These are phyloP conservation scores for Starmerella stigmatis DNA, from an alignment of 805 yeast genomes.

Conservation along the genomic window DNA sequence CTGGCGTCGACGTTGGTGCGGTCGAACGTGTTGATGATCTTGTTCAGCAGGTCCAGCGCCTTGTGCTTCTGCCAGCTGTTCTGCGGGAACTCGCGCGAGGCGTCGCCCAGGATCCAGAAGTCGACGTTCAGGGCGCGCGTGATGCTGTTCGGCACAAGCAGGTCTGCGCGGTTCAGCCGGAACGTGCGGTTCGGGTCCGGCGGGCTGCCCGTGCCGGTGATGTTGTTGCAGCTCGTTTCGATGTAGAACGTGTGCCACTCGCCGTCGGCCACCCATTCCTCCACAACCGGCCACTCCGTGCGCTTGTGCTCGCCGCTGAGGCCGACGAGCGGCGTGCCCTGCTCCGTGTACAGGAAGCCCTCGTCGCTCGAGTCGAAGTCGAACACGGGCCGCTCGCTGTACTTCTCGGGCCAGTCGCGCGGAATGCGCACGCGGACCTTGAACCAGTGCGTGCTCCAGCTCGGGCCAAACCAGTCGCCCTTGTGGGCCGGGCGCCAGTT, in stretches of 20 bases:
- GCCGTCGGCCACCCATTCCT: slow-evolving; percentile 39
- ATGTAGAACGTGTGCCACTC: slow-evolving; percentile 59
- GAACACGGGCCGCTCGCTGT: slow-evolving; percentile 47
- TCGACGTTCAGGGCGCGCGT: slow-evolving; percentile 73
- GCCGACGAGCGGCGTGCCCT: slow-evolving; percentile 69
- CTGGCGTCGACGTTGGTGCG: slow-evolving; percentile 46
- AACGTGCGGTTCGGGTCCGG: slow-evolving; percentile 68
- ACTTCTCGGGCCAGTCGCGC: slow-evolving; percentile 41
- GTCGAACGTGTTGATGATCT: slow-evolving; percentile 77
- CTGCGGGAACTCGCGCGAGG: slow-evolving; percentile 73
- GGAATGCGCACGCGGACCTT: slow-evolving; percentile 59
- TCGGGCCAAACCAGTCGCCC: slow-evolving; percentile 80
- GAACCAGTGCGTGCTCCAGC: slow-evolving; percentile 97
- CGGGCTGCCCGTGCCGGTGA: slow-evolving; percentile 72
- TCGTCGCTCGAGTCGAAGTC: slow-evolving; percentile 84
- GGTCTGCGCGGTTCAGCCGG: slow-evolving; percentile 55
- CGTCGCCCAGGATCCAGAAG: slow-evolving; percentile 82
- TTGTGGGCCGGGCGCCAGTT: slow-evolving; percentile 34
- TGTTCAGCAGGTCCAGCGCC: slow-evolving; percentile 70
- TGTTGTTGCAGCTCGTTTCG: slow-evolving; percentile 88
- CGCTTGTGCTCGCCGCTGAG: slow-evolving; percentile 72
- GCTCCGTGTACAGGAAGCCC: slow-evolving; percentile 60
- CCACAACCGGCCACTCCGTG: slow-evolving; percentile 58
- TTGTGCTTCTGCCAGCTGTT: slow-evolving; percentile 72
- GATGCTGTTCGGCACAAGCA: slow-evolving; percentile 67